Conservation (phyloP, 1,284 basidiomycete species). For the Ustilago nuda region DNA sequence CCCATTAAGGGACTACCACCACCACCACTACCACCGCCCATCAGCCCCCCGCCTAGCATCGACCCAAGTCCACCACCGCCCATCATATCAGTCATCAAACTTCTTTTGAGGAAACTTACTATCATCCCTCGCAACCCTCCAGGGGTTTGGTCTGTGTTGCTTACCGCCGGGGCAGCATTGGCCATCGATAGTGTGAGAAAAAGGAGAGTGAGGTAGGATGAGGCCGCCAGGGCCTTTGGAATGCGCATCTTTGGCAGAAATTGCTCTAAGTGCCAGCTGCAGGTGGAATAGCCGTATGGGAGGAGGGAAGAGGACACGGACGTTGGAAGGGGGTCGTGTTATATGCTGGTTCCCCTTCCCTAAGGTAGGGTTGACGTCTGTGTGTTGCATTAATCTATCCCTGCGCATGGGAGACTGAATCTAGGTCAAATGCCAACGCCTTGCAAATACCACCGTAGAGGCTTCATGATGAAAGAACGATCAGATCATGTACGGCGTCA, state of each 20-base stretch:
- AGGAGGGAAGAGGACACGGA: not conserved
- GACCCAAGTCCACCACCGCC: conserved; percentile 6
- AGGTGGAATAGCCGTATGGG: not conserved
- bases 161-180: not conserved
- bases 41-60: not conserved
- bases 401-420: no score
- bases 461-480: no score
- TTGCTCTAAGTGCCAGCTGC: not conserved
- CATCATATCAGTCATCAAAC: not conserved
- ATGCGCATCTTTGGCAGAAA: not conserved
- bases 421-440: no score
- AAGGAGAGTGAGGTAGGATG: not conserved
- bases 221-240: not conserved
- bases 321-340: not conserved
- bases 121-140: not conserved
- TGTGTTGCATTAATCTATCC: not conserved
- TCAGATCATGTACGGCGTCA: no score
- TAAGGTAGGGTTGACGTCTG: not conserved
- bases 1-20: not conserved
- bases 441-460: no score
- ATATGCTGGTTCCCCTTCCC: not conserved
- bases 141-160: not conserved
- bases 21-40: not conserved
- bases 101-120: not conserved
- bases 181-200: not conserved